Base-by-base conservation (phyloP, 2,329 filamentous ascomycete species). In the Epichloe elymi region DNA sequence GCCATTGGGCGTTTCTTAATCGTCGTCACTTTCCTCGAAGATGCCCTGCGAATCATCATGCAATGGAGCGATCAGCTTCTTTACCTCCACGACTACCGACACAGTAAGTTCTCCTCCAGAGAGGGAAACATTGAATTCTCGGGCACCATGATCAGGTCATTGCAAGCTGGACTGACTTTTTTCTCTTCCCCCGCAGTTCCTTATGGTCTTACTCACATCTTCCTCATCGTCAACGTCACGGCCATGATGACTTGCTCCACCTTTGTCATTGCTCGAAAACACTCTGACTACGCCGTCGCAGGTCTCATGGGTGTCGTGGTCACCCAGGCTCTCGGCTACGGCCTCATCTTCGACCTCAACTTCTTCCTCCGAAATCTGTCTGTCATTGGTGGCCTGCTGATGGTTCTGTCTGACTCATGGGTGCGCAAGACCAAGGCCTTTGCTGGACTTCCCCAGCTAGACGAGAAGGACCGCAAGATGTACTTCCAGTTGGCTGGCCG, bases 391-490 rank as follows among this genome's bases (percentile, higher is more conserved):
- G 93, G 93, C 54, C 80, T 98, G 43, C 79, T 98, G 61, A 97
- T 98, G 93, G 93, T 98, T 19, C 78, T 98, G 46, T 96, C 90
- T 40, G 93, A 98, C 73, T 95, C 88, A 52, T 97, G 91, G 89
- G 89, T 96, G 57, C 86, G 90, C 72, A 97, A 97, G 82, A 87
- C 83, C 68, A 95, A 96, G 74, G 91, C 90, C 3, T 95, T 95
- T 56, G 93, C 93, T 46, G 93, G 93, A 46, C 79, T 98, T 49
- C 93, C 93, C 46, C 82, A 88, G 69, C 80, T 98, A 49, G 93
- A 97, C 66, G 93, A 98, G 77, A 97, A 97, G 82, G 93, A 98
- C 70, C 87, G 90, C 72, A 98, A 97, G 80, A 97, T 97, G 91
- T 98, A 98, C 78, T 94, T 98, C 73, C 93, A 97, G 80, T 84